Evolutionary conservation across 2,329 filamentous ascomycete species (phyloP).

Genomic region (Dactylellina drechsleri): DNA sequence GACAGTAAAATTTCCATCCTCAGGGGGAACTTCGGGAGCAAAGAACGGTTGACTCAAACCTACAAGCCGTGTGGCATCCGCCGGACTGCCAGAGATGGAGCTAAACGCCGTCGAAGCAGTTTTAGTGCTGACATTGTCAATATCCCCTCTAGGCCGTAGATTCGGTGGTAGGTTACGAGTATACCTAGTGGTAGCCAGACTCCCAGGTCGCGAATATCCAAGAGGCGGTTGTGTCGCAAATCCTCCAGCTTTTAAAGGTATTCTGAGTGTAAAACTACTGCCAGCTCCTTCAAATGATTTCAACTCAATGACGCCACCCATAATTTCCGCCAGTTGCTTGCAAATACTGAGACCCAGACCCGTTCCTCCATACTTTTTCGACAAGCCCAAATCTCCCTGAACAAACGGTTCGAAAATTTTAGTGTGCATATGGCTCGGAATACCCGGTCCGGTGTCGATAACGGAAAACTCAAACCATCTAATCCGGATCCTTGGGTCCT

Average conservation of each 20-base stretch:
- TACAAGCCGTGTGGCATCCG: slow-evolving; percentile 67
- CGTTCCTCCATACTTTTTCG: slow-evolving; percentile 81
- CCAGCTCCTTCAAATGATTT: slow-evolving; percentile 56
- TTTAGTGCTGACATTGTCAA: slow-evolving; percentile 52
- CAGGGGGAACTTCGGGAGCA: slow-evolving; percentile 59
- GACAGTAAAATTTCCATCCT: slow-evolving; percentile 14
- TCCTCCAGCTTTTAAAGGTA: slow-evolving; percentile 70
- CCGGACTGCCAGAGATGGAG: slow-evolving; percentile 40
- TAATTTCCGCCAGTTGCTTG: slow-evolving; percentile 79
- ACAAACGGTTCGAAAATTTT: slow-evolving; percentile 81
- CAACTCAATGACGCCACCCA: slow-evolving; percentile 82
- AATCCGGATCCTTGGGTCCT: slow-evolving; percentile 66
- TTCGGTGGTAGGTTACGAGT: slow-evolving; percentile 49
- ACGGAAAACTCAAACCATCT: slow-evolving; percentile 78
- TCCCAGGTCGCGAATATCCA: slow-evolving; percentile 51
- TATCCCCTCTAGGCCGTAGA: slow-evolving; percentile 44
- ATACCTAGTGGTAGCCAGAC: slow-evolving; percentile 50
- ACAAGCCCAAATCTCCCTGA: slow-evolving; percentile 78
- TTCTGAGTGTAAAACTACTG: slow-evolving; percentile 82
- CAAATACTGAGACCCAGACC: slow-evolving; percentile 83
- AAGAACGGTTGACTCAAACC: slow-evolving; percentile 88
- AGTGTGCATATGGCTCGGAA: slow-evolving; percentile 76
- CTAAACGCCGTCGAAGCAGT: slow-evolving; percentile 52
- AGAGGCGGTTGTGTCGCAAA: slow-evolving; percentile 31
- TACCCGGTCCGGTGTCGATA: slow-evolving; percentile 78